Evolutionary conservation across 202 grass and related monocot genomes (phyloP).

Genomic region (Dendrocalamus latiflorus): DNA sequence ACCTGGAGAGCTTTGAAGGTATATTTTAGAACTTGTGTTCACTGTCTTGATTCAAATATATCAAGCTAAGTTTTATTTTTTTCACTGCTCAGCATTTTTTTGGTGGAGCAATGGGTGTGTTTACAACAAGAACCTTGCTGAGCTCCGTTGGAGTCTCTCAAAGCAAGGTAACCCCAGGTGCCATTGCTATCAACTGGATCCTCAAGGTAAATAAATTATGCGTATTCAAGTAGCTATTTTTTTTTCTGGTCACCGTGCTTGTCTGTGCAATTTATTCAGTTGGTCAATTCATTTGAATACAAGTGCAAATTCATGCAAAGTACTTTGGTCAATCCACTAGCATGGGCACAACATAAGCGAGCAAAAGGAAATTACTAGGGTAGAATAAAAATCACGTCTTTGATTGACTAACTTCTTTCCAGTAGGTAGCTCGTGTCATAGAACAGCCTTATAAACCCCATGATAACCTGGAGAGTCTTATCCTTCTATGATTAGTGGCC

Average conservation of each 20-base stretch:
- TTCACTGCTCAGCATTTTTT: constrained; percentile 77
- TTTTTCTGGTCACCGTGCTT: not conserved
- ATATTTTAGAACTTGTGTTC: constrained; percentile 10
- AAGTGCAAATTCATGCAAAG: not conserved
- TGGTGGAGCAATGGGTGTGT: constrained; percentile 98
- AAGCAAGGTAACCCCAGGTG: constrained; percentile 81
- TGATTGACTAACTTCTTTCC: not conserved
- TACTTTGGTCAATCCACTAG: not conserved
- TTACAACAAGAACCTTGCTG: constrained; percentile 89
- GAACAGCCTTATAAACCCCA: not conserved
- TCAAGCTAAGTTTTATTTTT: not conserved
- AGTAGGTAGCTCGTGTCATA: not conserved
- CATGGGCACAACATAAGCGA: not conserved
- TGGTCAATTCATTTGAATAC: not conserved
- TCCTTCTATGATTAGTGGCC: not conserved
- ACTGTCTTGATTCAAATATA: not conserved
- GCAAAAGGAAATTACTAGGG: not conserved
- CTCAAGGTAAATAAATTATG: constrained; percentile 69
- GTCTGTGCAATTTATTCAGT: not conserved
- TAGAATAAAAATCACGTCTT: not conserved
- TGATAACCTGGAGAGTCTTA: not conserved
- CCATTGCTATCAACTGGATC: constrained; percentile 99
- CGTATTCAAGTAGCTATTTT: not conserved
- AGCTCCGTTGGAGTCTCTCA: constrained; percentile 94
- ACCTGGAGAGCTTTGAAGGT: constrained; percentile 96